Conservation (phyloP, 2,329 filamentous ascomycete genomes). For the Aspergillus hiratsukae region DNA sequence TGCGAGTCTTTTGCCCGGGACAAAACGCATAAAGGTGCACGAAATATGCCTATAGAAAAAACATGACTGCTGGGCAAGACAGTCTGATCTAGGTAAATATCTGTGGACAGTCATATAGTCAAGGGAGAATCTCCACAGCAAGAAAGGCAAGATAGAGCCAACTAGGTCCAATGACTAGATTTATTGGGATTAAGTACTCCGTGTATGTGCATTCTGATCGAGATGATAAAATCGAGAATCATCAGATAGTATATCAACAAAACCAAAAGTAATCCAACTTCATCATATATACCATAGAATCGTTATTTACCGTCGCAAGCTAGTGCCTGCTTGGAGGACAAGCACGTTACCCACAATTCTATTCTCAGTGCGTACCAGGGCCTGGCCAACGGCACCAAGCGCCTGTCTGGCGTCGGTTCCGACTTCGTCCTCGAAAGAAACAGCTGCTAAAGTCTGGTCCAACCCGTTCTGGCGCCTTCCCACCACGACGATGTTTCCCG, state of each 20-base stretch:
- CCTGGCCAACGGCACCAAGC: constrained; percentile 33
- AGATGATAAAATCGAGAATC: too few relatives aligned
- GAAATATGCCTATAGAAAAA: too few relatives aligned
- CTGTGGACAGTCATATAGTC: too few relatives aligned
- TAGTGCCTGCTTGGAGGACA: constrained; percentile 60
- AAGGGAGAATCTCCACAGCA: too few relatives aligned
- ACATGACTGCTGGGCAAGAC: too few relatives aligned
- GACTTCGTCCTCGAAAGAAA: constrained; percentile 34
- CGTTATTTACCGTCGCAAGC: background rate
- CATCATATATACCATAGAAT: background rate
- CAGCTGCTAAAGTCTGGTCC: constrained; percentile 2
- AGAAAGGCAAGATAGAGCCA: too few relatives aligned
- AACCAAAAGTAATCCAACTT: background rate
- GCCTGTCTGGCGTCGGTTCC: constrained; percentile 26
- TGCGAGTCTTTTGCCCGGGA: too few relatives aligned
- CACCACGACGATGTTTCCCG: constrained; percentile 66
- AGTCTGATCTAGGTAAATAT: too few relatives aligned
- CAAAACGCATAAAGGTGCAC: too few relatives aligned
- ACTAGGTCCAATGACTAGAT: too few relatives aligned
- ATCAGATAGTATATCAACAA: background rate
- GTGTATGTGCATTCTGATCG: too few relatives aligned
- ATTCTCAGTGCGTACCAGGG: constrained; percentile 51
- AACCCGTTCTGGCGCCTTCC: constrained; percentile 45
- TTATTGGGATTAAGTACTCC: too few relatives aligned
- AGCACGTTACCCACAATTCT: constrained; percentile 64